Evolutionary conservation across 257 asterid species (phyloP).

Genomic region (Fraxinus cuspidata): DNA sequence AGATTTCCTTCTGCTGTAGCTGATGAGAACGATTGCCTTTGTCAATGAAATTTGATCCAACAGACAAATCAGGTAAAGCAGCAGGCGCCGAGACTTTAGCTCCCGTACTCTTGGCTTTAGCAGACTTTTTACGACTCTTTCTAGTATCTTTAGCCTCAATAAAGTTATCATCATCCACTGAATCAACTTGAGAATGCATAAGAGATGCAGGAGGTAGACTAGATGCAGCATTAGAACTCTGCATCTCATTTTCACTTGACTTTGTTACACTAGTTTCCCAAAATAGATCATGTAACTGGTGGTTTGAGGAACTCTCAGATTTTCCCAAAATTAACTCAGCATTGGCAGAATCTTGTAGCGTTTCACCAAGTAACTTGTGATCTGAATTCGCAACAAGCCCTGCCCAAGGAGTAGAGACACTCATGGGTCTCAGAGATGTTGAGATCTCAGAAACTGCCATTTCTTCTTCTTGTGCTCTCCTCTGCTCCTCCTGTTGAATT

Average conservation of each 20-base stretch:
- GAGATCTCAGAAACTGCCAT: slow-evolving; percentile 53
- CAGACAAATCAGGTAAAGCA: slow-evolving; percentile 45
- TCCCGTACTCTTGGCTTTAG: slow-evolving; percentile 69
- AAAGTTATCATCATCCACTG: slow-evolving; percentile 56
- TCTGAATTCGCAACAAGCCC: slow-evolving; percentile 59
- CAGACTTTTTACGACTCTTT: slow-evolving; percentile 84
- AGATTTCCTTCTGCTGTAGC: slow-evolving; percentile 67
- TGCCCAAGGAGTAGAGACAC: slow-evolving; percentile 63
- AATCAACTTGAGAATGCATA: slow-evolving; percentile 41
- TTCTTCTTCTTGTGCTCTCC: slow-evolving; percentile 67
- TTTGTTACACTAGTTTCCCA: slow-evolving; percentile 48
- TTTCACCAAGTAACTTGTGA: slow-evolving; percentile 47
- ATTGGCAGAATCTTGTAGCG: slow-evolving; percentile 40
- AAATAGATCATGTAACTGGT: slow-evolving; percentile 63
- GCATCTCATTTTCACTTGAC: slow-evolving; percentile 49
- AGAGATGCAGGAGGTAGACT: slow-evolving; percentile 32
- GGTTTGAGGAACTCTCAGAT: slow-evolving; percentile 42
- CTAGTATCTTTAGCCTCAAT: slow-evolving; percentile 91
- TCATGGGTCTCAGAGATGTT: slow-evolving; percentile 50
- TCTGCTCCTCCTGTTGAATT: slow-evolving; percentile 95
- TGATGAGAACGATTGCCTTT: slow-evolving; percentile 61
- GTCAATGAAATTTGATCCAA: slow-evolving; percentile 61
- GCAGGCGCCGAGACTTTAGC: slow-evolving; percentile 52
- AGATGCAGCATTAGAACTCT: slow-evolving; percentile 36
- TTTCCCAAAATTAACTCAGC: slow-evolving; percentile 36